Evolutionary conservation across 345 rosid species (phyloP), one percentile per base, ranked within the genome.

Genomic region (Eucalyptus albens): DNA sequence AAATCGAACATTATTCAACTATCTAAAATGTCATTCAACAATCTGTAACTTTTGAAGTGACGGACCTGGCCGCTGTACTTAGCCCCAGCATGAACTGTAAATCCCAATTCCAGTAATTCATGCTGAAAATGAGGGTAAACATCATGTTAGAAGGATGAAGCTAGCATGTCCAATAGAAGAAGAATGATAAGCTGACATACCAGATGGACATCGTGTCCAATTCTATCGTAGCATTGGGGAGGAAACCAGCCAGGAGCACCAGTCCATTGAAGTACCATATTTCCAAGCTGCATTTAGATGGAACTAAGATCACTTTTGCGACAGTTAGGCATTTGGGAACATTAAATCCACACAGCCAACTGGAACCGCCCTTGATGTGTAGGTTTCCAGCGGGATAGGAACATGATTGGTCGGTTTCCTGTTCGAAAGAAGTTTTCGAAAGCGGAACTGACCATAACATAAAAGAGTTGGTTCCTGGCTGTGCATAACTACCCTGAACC

Each of bases 251-350:
- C 65, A 97, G 92, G 22, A 97, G 92, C 88, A 96, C 99, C 90
- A 97, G 92, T 88, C 98, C 99, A 94, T 97, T 99, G 90, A 86
- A 94, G 94, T 95, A 97, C 98, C 99, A 97, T 87, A 97, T 94
- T 94, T 97, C 99, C 94, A 97, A 95, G 89, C 98, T 97, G n/a
- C 82, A 60, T 33, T 16, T 11, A 82, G 59, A 89, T 53, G 8
- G 62, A 50, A n/a, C 22, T 29, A 47, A 77, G 47, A 47, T 88
- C 81, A 88, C 40, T n/a, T 67, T 60, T 19, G 56, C 5, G 27
- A 47, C 31, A 19, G 22, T 15, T 27, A 88, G 59, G 56, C 24
- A 42, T 88, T 40, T 1, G 29, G 11, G 86, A 8, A 49, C 7
- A 17, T 47, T 42, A 40, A 77, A 29, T 17, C 19, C 10, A 21